Conservation (phyloP, 192 early-diverging fungal species). For the Backusella tuberculispora region DNA sequence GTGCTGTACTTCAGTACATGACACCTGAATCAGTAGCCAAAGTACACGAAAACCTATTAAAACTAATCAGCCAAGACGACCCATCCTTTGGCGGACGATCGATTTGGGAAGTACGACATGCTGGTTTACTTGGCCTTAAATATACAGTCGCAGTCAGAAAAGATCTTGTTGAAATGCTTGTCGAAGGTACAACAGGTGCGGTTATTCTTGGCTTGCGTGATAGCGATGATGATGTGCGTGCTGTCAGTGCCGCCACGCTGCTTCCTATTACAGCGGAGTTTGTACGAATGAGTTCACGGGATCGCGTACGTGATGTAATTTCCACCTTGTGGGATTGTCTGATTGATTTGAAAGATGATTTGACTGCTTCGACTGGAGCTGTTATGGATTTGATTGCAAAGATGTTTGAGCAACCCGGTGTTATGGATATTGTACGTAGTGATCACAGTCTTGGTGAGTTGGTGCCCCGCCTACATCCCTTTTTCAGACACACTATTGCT, state of each 20-base stretch:
- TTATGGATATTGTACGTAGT: constrained; percentile 56
- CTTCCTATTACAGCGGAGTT: constrained; percentile 85
- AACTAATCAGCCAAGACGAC: constrained; percentile 66
- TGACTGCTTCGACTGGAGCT: constrained; percentile 88
- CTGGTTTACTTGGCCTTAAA: constrained; percentile 90
- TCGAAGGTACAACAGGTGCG: constrained; percentile 75
- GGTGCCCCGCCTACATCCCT: constrained; percentile 90
- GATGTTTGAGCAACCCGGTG: constrained; percentile 65
- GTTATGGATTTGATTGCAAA: constrained; percentile 93
- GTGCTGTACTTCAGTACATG: constrained; percentile 71
- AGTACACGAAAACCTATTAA: constrained; percentile 69
- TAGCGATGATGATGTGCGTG: constrained; percentile 92
- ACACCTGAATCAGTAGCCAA: constrained; percentile 58
- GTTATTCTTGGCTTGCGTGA: constrained; percentile 87
- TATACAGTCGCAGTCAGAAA: constrained; percentile 92
- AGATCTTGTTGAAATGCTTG: constrained; percentile 80
- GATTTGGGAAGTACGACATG: constrained; percentile 93
- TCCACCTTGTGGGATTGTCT: constrained; percentile 87
- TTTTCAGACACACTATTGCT: constrained; percentile 90
- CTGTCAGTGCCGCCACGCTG: constrained; percentile 88
- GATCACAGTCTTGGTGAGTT: constrained; percentile 63
- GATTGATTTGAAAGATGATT: constrained; percentile 86
- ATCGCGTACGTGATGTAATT: constrained; percentile 76
- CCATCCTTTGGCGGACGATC: constrained; percentile 41
- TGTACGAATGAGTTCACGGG: constrained; percentile 62